Evolutionary conservation across 2,329 filamentous ascomycete species (phyloP), one percentile per base, ranked within the genome.

Genomic region (Xenosphaeropsis pyriputrescens): DNA sequence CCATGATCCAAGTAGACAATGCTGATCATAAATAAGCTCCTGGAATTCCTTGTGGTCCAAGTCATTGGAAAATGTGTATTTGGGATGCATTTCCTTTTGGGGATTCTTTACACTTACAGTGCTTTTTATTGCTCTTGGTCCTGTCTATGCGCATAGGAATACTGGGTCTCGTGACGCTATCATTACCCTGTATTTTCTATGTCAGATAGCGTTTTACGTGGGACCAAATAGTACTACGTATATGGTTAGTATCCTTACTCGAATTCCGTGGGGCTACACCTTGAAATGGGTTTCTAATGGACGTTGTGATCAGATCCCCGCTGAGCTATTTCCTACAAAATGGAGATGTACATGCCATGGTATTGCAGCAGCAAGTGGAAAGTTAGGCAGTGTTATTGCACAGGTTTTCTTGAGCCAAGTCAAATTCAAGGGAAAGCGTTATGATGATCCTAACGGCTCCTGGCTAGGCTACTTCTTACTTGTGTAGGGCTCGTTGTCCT

Each of bases 201-300:
- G 67, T 5, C 74, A 80, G 45, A 78, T 77, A 52, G 70, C 79
- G 45, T 76, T 77, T 60, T 75, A 75, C 54, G 70, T 70, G 32
- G 72, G 47, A 45, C 42, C 51, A n/a, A 55, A 54, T 39, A 41
- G 50, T 2, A 54, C 51, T 17, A 55, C 52, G 3, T 55, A 54
- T 40, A 52, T 54, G 40, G 45, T 56, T 11, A 26, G 22, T 26
- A 26, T 26, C 12, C 8, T 3, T 26, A 6, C 7, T 9, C 12
- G 22, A 5, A 11, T 26, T 9, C 22, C 22, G 12, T 11, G 8
- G 8, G 12, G 22, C 8, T 26, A 11, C 7, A 11, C 22, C 22
- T 26, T 6, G 22, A 26, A 9, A 26, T 6, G 4, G 12, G 8
- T 5, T 19, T 6, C 8, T 26, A 26, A 26, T 26, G 12, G 18